These are phyloP conservation scores for Solidago caesia DNA, from an alignment of 129 eudicot genomes.

Conservation along the genomic window DNA sequence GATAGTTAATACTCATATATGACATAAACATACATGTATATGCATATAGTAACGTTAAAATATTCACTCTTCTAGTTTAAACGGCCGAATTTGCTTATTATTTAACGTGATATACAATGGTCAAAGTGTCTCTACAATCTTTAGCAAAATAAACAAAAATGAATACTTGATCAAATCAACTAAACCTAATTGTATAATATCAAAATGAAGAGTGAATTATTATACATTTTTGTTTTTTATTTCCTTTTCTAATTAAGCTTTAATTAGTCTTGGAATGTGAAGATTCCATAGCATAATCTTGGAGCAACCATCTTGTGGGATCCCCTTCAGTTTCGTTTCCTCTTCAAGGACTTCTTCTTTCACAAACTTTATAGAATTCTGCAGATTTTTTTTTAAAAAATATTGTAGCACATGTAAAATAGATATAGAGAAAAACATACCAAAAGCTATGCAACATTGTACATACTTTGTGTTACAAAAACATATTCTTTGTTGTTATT, in stretches of 20 bases:
- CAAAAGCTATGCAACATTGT: not conserved
- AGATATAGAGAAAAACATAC: not conserved
- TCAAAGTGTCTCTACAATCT: not conserved
- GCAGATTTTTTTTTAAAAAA: conserved; percentile 22
- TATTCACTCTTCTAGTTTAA: not conserved
- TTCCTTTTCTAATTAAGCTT: conserved; percentile 12
- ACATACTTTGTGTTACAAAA: not conserved
- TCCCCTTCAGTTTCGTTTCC: conserved; percentile 72
- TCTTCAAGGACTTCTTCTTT: conserved; percentile 82
- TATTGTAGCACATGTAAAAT: not conserved
- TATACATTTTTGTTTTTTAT: not conserved
- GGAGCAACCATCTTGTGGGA: conserved; percentile 74
- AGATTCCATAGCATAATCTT: conserved; percentile 79
- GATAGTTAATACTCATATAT: too few species aligned
- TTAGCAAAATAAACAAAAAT: conserved; percentile 16
- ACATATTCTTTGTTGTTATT: not conserved
- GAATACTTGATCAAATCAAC: conserved; percentile 12
- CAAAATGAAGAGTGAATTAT: conserved; percentile 9
- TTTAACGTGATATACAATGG: not conserved
- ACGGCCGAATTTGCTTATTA: not conserved
- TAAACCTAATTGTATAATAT: conserved; percentile 20
- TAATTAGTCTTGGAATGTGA: conserved; percentile 38
- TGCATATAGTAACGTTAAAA: not conserved
- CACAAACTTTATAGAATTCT: conserved; percentile 80
- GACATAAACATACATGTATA: too few species aligned